Evolutionary conservation across 768 basidiomycete species (phyloP).

Genomic region (Phaeotremella skinneri): DNA sequence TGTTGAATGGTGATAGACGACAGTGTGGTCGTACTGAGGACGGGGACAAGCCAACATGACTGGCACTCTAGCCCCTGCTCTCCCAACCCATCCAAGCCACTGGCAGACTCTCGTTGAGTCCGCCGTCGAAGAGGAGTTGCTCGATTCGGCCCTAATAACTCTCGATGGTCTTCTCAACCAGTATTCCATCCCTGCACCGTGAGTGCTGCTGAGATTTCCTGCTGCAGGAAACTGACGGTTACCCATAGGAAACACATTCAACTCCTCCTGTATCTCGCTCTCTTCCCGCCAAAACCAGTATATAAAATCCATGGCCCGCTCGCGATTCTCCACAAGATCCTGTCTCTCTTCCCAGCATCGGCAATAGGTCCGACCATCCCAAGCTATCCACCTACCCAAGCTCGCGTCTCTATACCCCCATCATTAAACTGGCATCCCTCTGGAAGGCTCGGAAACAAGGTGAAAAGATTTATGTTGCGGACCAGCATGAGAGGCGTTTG

Average conservation of each 20-base stretch:
- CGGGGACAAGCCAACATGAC: too few species aligned
- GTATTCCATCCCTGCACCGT: constrained; percentile 22
- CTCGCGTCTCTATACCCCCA: constrained; percentile 1
- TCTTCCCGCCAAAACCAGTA: constrained; percentile 11
- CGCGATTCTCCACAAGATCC: constrained; percentile 5
- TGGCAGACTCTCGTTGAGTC: background rate
- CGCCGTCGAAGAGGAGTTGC: background rate
- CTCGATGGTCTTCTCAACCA: constrained; percentile 10
- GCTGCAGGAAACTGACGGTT: background rate
- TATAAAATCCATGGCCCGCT: constrained; percentile 4
- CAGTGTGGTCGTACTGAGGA: too few species aligned
- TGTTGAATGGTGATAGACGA: too few species aligned
- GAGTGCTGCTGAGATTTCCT: constrained; percentile 3
- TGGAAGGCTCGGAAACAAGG: constrained; percentile 7
- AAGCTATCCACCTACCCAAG: background rate
- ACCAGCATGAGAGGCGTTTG: too few species aligned
- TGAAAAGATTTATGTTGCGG: constrained; percentile 8
- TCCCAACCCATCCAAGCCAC: background rate
- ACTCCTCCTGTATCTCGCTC: constrained; percentile 23
- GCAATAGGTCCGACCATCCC: constrained; percentile 21
- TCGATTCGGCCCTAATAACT: constrained; percentile 9
- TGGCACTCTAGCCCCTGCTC: background rate
- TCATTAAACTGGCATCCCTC: constrained; percentile 16
- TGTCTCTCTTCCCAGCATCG: constrained; percentile 13
- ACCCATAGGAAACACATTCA: constrained; percentile 30